Base-by-base conservation (phyloP, 2,329 filamentous ascomycete species). In the Scedosporium boydii region DNA sequence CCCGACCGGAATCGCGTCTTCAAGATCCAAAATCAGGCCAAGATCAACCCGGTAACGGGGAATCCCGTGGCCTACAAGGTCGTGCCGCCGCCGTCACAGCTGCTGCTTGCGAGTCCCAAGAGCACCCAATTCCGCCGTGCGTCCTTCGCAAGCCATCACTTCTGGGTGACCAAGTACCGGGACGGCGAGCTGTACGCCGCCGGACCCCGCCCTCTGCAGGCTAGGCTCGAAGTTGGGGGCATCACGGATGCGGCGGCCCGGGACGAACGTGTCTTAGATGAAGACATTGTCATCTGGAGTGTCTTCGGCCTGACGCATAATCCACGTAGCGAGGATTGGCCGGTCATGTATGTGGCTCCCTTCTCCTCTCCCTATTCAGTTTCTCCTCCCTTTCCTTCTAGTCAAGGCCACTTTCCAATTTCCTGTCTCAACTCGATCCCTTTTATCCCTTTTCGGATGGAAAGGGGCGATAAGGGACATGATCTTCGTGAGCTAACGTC, bases 191-290 rank as follows among this genome's bases (percentile, higher is more conserved):
- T 81, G 14, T 82, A 75, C 74, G 79, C 78, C 1, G 79, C 77
- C 3, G 80, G 80, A 7, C 76, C 80, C 67, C 81, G 77, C 58
- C 81, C 79, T 1, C 81, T 81, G 63, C 79, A 82, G 71, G 79
- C 78, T 63, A 71, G 69, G 2, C 69, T 66, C 42, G 79, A 76
- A 63, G 69, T 66, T 14, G 77, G 75, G 3, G 80, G 80, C 3
- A 77, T 81, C 7, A 70, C 71, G 58, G 76, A 75, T 63, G 80
- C 80, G 78, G 74, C 78, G 2, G 70, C 72, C 64, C 70, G 79
- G 27, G 26, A 55, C 12, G 51, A 55, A 55, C 18, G 26, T 26
- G 51, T 55, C 51, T 26, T 29, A 29, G 51, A 27, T 29, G 68
- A 12, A 65, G 63, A 12, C 14, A 60, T 48, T 12, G 72, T 79